Evolutionary conservation across 306 rosid species (phyloP).

Genomic region (Trifolium dubium): DNA sequence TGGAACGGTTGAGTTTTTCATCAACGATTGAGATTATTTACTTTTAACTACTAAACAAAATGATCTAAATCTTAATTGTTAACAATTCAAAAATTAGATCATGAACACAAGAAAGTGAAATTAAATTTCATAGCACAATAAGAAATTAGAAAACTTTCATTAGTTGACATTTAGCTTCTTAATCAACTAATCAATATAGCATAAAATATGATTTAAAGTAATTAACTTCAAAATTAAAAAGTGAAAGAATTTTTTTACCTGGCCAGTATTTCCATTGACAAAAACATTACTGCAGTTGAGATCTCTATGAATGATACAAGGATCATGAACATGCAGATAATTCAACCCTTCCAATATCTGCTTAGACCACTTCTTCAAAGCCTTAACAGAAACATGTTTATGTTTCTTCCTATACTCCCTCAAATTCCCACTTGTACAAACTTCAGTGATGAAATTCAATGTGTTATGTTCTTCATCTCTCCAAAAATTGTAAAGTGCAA

Average conservation of each 20-base stretch:
- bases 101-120: too few species aligned
- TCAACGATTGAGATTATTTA: neutral
- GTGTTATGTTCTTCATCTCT: slow-evolving; percentile 55
- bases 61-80: too few species aligned
- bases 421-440: slow-evolving; percentile 81
- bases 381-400: slow-evolving; percentile 72
- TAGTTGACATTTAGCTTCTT: too few species aligned
- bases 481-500: slow-evolving; percentile 66
- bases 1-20: too few species aligned
- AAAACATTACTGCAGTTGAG: slow-evolving; percentile 92
- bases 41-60: too few species aligned
- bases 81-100: too few species aligned
- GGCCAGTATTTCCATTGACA: slow-evolving; percentile 85
- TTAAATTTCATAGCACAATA: too few species aligned
- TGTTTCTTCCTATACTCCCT: slow-evolving; percentile 84
- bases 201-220: neutral
- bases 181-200: slow-evolving; percentile 3
- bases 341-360: slow-evolving; percentile 77
- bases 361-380: slow-evolving; percentile 83
- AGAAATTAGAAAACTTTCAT: too few species aligned
- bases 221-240: neutral
- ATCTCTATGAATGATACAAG: slow-evolving; percentile 89
- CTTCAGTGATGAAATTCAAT: slow-evolving; percentile 84
- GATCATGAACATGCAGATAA: slow-evolving; percentile 75
- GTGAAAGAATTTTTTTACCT: slow-evolving; percentile 46